A percentile compares a stretch with the other conserved stretches of the same genome.
Conservation (phyloP, 495 filamentous ascomycete genomes). For the Hypoxylon subgilvum region DNA sequence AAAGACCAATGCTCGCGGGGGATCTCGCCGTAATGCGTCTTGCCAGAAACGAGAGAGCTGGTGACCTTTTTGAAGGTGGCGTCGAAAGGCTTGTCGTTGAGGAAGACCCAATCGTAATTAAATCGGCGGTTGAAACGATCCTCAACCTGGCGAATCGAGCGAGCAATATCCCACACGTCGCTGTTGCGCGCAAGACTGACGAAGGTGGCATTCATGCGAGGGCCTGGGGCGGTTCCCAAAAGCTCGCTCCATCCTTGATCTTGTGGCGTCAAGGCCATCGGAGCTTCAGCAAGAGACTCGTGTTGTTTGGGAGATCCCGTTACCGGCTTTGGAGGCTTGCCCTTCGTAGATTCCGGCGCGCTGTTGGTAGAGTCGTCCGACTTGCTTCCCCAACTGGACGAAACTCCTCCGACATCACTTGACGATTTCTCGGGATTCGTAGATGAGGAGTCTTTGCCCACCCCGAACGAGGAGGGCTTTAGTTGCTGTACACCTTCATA, state of each 20-base stretch:
- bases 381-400: slow-evolving; percentile 34
- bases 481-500: slow-evolving; percentile 41
- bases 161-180: slow-evolving; percentile 95
- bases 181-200: slow-evolving; percentile 91
- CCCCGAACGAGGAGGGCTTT: slow-evolving; percentile 30
- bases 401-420: slow-evolving; percentile 22
- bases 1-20: slow-evolving; percentile 89
- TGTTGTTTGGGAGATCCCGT: slow-evolving; percentile 42
- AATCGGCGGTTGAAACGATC: slow-evolving; percentile 96
- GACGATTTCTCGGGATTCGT: slow-evolving; percentile 45
- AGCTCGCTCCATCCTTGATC: slow-evolving; percentile 57
- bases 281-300: slow-evolving; percentile 54
- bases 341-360: slow-evolving; percentile 34
- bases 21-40: slow-evolving; percentile 85
- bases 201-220: slow-evolving; percentile 93
- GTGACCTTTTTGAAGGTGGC: slow-evolving; percentile 92
- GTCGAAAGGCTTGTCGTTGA: slow-evolving; percentile 94
- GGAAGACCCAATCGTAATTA: slow-evolving; percentile 98
- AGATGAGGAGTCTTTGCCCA: slow-evolving; percentile 19
- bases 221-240: slow-evolving; percentile 60
- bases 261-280: slow-evolving; percentile 53
- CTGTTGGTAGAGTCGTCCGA: slow-evolving; percentile 29
- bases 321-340: slow-evolving; percentile 42
- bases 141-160: slow-evolving; percentile 92
- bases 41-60: slow-evolving; percentile 84